phyloP scores from a whole-genome alignment of 805 yeast genomes.

The Lachancea cidri region DNA sequence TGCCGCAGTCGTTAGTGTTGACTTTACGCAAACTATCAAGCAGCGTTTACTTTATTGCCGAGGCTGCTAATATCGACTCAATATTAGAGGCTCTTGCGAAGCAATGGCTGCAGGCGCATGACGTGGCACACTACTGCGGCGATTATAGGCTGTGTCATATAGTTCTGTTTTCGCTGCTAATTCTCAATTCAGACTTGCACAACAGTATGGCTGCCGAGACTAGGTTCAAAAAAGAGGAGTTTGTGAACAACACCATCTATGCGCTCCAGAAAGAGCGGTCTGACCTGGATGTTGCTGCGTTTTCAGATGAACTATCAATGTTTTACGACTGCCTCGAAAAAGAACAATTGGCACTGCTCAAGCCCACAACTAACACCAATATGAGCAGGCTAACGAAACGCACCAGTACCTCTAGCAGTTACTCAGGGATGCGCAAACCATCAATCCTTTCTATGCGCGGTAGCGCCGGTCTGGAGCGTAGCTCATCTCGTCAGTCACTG shows the following conservation, averaged over 20 bases:
- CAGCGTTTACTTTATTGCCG: constrained; percentile 70
- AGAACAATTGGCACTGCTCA: constrained; percentile 21
- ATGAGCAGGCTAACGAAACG: neutral
- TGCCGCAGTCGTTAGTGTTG: constrained; percentile 46
- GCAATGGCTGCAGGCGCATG: constrained; percentile 51
- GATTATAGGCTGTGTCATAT: constrained; percentile 60
- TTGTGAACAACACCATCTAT: constrained; percentile 45
- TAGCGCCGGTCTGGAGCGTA: constrained; percentile 3
- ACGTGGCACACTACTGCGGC: constrained; percentile 38
- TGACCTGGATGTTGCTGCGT: constrained; percentile 10
- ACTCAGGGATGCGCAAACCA: constrained; percentile 3
- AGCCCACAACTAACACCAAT: neutral
- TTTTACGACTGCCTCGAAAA: constrained; percentile 22
- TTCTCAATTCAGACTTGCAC: constrained; percentile 74
- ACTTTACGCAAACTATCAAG: constrained; percentile 59
- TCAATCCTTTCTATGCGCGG: constrained; percentile 5
- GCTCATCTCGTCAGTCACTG: constrained; percentile 2
- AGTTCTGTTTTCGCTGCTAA: constrained; percentile 62
- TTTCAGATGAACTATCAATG: constrained; percentile 16
- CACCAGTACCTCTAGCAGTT: neutral
- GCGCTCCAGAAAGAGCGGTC: constrained; percentile 36
- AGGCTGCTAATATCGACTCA: constrained; percentile 75
- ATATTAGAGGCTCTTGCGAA: constrained; percentile 63
- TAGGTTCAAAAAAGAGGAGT: constrained; percentile 40
- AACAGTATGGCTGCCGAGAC: constrained; percentile 38